Percentiles rank a stretch among this genome's conserved stretches.
These are phyloP conservation scores for Pyrenula aspistea DNA, from an alignment of 495 filamentous ascomycete species.

Conservation along the genomic window DNA sequence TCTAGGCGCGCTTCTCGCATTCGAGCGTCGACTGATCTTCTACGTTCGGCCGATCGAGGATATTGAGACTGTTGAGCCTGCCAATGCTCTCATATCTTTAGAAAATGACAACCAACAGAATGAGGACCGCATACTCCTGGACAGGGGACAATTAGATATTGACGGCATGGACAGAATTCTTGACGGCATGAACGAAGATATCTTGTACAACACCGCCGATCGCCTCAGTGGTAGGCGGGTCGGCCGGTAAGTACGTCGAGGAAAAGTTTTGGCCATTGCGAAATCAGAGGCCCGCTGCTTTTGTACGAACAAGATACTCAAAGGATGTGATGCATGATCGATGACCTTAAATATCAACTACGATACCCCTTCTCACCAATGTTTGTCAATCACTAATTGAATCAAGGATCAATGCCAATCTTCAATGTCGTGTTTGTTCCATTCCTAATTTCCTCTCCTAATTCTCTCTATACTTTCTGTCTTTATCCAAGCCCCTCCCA, in stretches of 20 bases:
- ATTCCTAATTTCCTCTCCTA: not conserved
- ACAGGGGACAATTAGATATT: constrained; percentile 34
- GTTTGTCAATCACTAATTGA: too few relatives aligned
- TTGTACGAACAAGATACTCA: too few relatives aligned
- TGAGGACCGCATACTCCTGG: constrained; percentile 30
- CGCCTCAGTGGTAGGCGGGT: too few relatives aligned
- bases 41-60: constrained; percentile 32
- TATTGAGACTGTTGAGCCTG: constrained; percentile 12
- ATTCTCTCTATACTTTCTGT: not conserved
- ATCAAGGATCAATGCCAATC: too few relatives aligned
- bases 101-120: not conserved
- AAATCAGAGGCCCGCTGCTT: too few relatives aligned
- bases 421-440: not conserved
- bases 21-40: constrained; percentile 28
- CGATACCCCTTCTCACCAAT: too few relatives aligned
- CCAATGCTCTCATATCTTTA: not conserved
- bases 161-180: constrained; percentile 39
- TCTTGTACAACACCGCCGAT: too few relatives aligned
- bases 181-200: constrained; percentile 34
- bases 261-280: too few relatives aligned
- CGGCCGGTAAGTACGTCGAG: too few relatives aligned
- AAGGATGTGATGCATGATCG: too few relatives aligned
- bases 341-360: too few relatives aligned
- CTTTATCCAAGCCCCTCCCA: not conserved
- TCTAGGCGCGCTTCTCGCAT: not conserved